Base-by-base conservation (phyloP, 1,284 basidiomycete genomes). In the Cryptococcus depauperatus region DNA sequence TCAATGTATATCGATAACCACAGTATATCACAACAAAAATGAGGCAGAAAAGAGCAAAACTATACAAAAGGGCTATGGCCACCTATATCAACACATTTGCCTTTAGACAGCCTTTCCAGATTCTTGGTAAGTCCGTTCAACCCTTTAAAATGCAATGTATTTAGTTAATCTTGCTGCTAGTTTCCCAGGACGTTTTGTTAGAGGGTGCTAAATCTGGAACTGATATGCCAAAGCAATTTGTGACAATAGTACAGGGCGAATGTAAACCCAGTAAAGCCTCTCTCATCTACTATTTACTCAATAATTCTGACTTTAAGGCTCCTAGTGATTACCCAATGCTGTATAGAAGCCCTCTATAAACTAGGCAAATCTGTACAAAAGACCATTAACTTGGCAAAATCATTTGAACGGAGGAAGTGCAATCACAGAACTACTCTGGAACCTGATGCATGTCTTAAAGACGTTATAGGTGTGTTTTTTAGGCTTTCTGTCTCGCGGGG, bases 301-400 rank as follows among this genome's bases (percentile, higher is more conserved):
- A 37, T 8, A n/a, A 22, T 22, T 8, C 16, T 19, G n/a, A 19
- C 35, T 37, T 33, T 33, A 2, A 18, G 32, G 9, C 18, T 14
- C 25, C 50, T 63, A 93, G 90, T 96, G 90, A 93, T 96, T 66
- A 93, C 91, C 0, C 91, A 95, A 66, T 96, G 91, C 66, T 90
- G 84, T 63, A 86, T 96, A 43, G 82, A 90, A 55, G 85, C 88
- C 59, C 75, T 96, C 2, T 96, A 95, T 70, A 75, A 85, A 2
- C 77, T 83, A 48, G 88, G 86, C 14, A 79, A 77, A 48, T 64
- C 75, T 3, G 76, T 77, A 26, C 88, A 93, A 61, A 69, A 76
- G 1, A 79, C 81, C 1, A 82, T 89, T 0, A 84, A 93, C 61
- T 76, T 95, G 35, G 92, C 93, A 1, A 97, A 97, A 71, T 78